These are phyloP conservation scores for Pachyrhizus erosus DNA, from an alignment of 306 rosid species.

Conservation along the genomic window DNA sequence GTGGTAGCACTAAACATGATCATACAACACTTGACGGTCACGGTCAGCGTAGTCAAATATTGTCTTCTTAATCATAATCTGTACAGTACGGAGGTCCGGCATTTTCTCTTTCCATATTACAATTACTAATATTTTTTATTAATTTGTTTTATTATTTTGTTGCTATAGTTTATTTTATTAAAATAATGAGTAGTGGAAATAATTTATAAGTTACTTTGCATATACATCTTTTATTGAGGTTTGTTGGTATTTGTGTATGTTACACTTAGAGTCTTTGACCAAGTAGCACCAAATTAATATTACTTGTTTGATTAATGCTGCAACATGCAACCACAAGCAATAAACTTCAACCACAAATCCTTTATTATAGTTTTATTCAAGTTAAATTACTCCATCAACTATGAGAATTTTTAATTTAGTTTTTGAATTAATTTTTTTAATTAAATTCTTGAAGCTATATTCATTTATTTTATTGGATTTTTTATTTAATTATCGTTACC, in stretches of 20 bases:
- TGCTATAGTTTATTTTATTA: neutral
- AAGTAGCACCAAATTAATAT: neutral
- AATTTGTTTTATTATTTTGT: neutral
- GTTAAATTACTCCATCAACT: no score
- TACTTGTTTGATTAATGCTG: neutral
- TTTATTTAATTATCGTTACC: no score
- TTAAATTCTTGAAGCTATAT: no score
- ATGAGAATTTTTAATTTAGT: no score
- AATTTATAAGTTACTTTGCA: neutral
- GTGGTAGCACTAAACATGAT: conserved; percentile 8
- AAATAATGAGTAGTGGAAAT: neutral
- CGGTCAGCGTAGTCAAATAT: conserved; percentile 19
- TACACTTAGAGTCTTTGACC: neutral
- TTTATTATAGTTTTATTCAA: no score
- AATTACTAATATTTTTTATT: neutral
- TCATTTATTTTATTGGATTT: no score
- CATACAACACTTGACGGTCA: neutral
- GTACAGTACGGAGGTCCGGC: conserved; percentile 43
- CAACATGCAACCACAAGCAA: neutral
- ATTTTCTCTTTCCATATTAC: neutral
- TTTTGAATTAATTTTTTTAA: no score
- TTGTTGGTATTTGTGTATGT: neutral
- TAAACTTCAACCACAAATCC: neutral
- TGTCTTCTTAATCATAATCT: neutral
- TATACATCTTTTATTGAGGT: neutral